A percentile compares a stretch with the other conserved stretches of the same genome.
These are phyloP conservation scores for Beauveria brongniartii DNA, from an alignment of 2,329 filamentous ascomycete genomes.

Conservation along the genomic window DNA sequence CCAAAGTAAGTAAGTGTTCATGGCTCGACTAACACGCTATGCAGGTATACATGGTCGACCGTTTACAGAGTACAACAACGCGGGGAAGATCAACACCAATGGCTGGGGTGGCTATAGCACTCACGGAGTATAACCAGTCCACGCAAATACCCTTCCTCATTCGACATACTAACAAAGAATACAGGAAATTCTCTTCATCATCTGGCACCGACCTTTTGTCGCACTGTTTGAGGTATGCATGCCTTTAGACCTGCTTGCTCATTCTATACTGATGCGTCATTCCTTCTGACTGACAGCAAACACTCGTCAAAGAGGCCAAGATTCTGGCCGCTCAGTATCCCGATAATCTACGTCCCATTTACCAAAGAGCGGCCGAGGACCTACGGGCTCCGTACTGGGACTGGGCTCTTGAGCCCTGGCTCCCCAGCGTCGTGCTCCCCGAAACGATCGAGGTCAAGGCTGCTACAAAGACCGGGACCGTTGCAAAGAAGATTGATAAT, in stretches of 20 bases:
- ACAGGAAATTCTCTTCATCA: constrained; percentile 39
- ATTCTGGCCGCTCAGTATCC: constrained; percentile 38
- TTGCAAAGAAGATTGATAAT: constrained; percentile 34
- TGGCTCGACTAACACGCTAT: constrained; percentile 4
- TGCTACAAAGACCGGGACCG: constrained; percentile 26
- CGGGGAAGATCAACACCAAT: constrained; percentile 22
- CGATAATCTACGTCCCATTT: constrained; percentile 23
- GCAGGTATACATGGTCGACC: constrained; percentile 35
- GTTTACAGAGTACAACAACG: constrained; percentile 33
- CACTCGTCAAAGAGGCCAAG: constrained; percentile 38
- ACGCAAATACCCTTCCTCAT: not conserved
- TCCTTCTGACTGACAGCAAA: constrained; percentile 32
- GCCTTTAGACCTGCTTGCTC: not conserved
- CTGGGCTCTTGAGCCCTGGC: constrained; percentile 35
- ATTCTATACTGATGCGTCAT: no score
- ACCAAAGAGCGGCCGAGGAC: constrained; percentile 35
- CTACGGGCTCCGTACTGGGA: constrained; percentile 48
- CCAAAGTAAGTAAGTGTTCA: no score
- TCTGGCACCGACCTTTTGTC: constrained; percentile 51
- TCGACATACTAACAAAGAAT: not conserved
- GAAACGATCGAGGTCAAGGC: constrained; percentile 31
- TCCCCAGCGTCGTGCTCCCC: constrained; percentile 33
- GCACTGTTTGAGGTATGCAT: constrained; percentile 43
- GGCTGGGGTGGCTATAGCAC: constrained; percentile 37
- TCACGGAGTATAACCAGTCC: constrained; percentile 31